These are phyloP conservation scores for Anaeromyces robustus DNA, from an alignment of 192 early-diverging fungal species.

Conservation along the genomic window DNA sequence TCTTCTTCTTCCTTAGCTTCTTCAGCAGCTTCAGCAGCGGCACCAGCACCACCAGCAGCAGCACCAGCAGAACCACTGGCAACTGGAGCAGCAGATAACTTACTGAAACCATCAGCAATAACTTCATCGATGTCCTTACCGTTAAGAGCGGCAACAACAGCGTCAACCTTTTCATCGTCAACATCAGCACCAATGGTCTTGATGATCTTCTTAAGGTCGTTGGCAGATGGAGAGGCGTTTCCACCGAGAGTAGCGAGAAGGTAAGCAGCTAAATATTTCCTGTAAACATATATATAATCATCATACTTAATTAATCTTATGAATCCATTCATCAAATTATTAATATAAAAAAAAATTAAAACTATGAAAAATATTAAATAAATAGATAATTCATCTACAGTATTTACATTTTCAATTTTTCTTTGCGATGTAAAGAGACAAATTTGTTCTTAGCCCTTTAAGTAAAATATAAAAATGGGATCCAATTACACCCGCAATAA, in stretches of 20 bases:
- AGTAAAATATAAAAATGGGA: neutral
- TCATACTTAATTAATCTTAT: neutral
- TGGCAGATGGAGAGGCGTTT: neutral
- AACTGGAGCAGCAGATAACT: slow-evolving; percentile 70
- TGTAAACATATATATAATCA: neutral
- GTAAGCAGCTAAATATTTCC: slow-evolving; percentile 97
- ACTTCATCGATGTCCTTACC: slow-evolving; percentile 16
- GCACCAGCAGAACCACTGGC: slow-evolving; percentile 72
- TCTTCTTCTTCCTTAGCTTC: slow-evolving; percentile 49
- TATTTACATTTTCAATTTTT: neutral
- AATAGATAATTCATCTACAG: too few relatives aligned
- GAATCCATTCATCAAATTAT: neutral
- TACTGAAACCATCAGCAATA: slow-evolving; percentile 79
- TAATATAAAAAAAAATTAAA: too few relatives aligned
- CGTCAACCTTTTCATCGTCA: neutral
- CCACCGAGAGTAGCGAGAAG: slow-evolving; percentile 82
- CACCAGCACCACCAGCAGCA: slow-evolving; percentile 43
- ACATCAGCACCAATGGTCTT: neutral
- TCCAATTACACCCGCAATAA: neutral
- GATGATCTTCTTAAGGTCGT: neutral
- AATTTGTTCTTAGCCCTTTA: neutral
- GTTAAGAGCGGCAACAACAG: neutral
- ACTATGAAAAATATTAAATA: too few relatives aligned
- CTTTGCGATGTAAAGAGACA: neutral
- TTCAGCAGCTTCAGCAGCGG: slow-evolving; percentile 46